These are phyloP conservation scores for Aspergillus pseudotamarii DNA, from an alignment of 2,329 filamentous ascomycete species.

Conservation along the genomic window DNA sequence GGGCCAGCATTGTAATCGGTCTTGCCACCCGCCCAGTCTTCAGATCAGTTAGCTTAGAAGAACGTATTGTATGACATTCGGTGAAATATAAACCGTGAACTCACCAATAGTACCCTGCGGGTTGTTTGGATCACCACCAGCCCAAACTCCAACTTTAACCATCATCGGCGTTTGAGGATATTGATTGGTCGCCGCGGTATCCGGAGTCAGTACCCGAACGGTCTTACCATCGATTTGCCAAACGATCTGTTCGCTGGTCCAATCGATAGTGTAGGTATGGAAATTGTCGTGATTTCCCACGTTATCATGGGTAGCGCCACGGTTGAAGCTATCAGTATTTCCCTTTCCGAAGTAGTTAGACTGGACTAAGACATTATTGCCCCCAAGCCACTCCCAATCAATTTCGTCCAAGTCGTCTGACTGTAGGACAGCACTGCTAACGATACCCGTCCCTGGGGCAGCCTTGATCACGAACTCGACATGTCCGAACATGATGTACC, in stretches of 20 bases:
- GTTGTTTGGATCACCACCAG: constrained; percentile 83
- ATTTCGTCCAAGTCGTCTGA: constrained; percentile 95
- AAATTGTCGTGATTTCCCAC: constrained; percentile 71
- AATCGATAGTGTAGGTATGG: constrained; percentile 88
- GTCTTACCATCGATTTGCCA: constrained; percentile 82
- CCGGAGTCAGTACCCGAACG: constrained; percentile 73
- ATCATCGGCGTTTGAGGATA: constrained; percentile 97
- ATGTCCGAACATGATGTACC: constrained; percentile 99
- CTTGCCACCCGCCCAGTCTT: constrained; percentile 79
- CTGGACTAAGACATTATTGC: constrained; percentile 76
- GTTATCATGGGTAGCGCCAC: constrained; percentile 76
- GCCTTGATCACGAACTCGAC: constrained; percentile 84
- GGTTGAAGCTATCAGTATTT: constrained; percentile 79
- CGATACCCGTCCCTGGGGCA: constrained; percentile 86
- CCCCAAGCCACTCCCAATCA: constrained; percentile 94
- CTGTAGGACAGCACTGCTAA: constrained; percentile 87
- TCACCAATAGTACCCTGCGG: constrained; percentile 72
- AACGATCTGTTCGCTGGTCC: constrained; percentile 80
- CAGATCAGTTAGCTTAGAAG: constrained; percentile 16
- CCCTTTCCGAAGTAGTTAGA: constrained; percentile 98
- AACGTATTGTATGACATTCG: not conserved
- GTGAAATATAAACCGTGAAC: constrained; percentile 19
- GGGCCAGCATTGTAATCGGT: constrained; percentile 84
- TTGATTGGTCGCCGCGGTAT: constrained; percentile 68
- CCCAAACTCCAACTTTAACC: constrained; percentile 89